Evolutionary conservation across 2,329 filamentous ascomycete genomes (phyloP), one percentile per base, ranked within the genome.

Genomic region (Fusarium sp.): DNA sequence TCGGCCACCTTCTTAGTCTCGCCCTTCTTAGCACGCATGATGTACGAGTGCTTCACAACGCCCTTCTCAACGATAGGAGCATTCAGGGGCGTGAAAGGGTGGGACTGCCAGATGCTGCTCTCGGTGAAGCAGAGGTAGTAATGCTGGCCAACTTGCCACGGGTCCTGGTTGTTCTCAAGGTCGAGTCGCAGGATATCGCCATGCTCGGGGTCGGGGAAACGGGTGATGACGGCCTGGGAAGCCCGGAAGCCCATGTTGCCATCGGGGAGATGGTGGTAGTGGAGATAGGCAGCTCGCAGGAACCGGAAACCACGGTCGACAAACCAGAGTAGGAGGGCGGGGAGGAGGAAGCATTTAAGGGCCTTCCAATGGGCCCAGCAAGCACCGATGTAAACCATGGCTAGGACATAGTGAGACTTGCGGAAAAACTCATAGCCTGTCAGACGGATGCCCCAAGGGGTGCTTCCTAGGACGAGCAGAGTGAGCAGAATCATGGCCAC

Each of bases 351-450:
- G 79, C 91, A 93, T 56, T 88, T 86, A 5, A 95, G 84, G 60
- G 91, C 84, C 60, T 86, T 81, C 93, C 93, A 95, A 79, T 95
- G 93, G 1, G 88, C 93, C 88, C 92, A 94, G 81, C 92, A 92
- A 4, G 92, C 92, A 6, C 92, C 93, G 14, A 95, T 89, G 80
- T 94, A 95, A 6, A 95, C 81, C 84, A 93, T 90, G 13, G 93
- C 93, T 3, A 95, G 84, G 14, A 94, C 85, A 75, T 94, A 94
- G 79, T 95, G 93, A 0, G 89, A 84, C 79, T 94, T 94, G 70
- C 92, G 88, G 85, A 95, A 95, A 82, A 93, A 91, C 77, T 95
- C 93, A 80, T 95, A 94, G 4, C 93, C 93, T 0, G 92, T 94
- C 57, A 88, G 81, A 10, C 88, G 86, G 66, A 95, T 92, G 1